Conservation (phyloP, 2,329 filamentous ascomycete genomes). For the Talaromyces amestolkiae region DNA sequence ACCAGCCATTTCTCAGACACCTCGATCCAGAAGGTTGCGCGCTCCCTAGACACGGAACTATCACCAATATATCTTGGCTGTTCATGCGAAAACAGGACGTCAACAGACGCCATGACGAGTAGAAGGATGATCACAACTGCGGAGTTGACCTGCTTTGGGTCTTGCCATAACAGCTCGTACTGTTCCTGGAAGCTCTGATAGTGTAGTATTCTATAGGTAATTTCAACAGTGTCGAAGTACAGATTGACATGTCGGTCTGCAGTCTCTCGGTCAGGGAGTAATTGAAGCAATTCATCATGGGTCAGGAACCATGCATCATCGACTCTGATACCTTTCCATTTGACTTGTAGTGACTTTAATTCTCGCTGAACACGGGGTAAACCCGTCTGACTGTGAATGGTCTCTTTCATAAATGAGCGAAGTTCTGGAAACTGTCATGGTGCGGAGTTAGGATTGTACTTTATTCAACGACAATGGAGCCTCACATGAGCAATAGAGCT, state of each 20-base stretch:
- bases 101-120: constrained; percentile 24
- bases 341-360: constrained; percentile 23
- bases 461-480: neutral
- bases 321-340: constrained; percentile 23
- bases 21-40: constrained; percentile 24
- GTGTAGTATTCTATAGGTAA: constrained; percentile 26
- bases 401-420: constrained; percentile 25
- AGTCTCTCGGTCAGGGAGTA: constrained; percentile 24
- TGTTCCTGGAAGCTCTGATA: constrained; percentile 25
- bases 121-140: constrained; percentile 24
- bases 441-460: neutral
- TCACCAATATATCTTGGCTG: constrained; percentile 23
- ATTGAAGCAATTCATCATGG: constrained; percentile 21
- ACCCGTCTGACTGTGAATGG: constrained; percentile 23
- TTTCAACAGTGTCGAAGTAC: constrained; percentile 28
- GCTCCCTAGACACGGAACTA: constrained; percentile 23
- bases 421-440: constrained; percentile 24
- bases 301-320: constrained; percentile 8
- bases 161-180: constrained; percentile 23
- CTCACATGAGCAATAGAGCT: constrained; percentile 25
- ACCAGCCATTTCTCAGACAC: constrained; percentile 24
- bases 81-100: constrained; percentile 17
- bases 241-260: constrained; percentile 23
- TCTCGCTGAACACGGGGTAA: constrained; percentile 24
- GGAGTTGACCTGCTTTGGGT: constrained; percentile 20